These are phyloP conservation scores for Lentinula novae-zelandiae DNA, from an alignment of 1,284 basidiomycete species.

Conservation along the genomic window DNA sequence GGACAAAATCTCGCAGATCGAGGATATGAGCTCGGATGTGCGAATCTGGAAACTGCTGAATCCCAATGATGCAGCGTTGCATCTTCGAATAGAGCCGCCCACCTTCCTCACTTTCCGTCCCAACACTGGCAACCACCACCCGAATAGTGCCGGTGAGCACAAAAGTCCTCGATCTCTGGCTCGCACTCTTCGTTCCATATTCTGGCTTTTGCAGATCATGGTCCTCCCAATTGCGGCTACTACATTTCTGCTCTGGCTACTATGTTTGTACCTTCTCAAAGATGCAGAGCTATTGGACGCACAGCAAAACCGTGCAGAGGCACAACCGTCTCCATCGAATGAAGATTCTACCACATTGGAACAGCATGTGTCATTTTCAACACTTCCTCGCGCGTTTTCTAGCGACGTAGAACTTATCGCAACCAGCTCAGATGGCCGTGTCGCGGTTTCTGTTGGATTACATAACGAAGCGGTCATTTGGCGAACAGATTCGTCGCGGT, in stretches of 20 bases:
- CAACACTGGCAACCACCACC: constrained; percentile 23
- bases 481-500: constrained; percentile 38
- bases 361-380: constrained; percentile 53
- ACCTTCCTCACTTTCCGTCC: constrained; percentile 69
- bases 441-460: constrained; percentile 69
- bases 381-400: constrained; percentile 71
- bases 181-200: constrained; percentile 49
- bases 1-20: constrained; percentile 22
- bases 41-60: constrained; percentile 82
- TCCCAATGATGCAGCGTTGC: constrained; percentile 62
- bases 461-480: constrained; percentile 78
- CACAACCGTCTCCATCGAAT: constrained; percentile 28
- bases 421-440: constrained; percentile 57
- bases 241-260: constrained; percentile 68
- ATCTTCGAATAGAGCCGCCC: constrained; percentile 78
- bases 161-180: constrained; percentile 27
- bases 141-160: background rate
- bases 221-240: constrained; percentile 83
- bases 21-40: constrained; percentile 47
- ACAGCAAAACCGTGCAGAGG: constrained; percentile 61
- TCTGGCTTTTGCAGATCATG: constrained; percentile 81
- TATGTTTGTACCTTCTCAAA: constrained; percentile 89
- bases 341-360: constrained; percentile 38
- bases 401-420: constrained; percentile 84
- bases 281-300: constrained; percentile 89